Conservation (phyloP, 2,329 filamentous ascomycete species). For the Sphaceloma murrayae region DNA sequence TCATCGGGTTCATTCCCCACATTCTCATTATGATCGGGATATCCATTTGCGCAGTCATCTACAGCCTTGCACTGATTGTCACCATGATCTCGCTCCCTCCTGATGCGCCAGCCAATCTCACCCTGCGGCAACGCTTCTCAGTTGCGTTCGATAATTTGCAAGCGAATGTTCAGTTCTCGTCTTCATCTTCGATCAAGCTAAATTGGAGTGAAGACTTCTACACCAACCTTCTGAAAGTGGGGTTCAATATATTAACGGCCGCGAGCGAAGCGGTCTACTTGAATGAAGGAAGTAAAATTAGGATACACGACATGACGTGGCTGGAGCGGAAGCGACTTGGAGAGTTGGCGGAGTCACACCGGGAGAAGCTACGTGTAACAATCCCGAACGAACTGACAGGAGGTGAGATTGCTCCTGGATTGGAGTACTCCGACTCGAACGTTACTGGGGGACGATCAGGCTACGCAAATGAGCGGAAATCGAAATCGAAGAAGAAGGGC, state of each 20-base stretch:
- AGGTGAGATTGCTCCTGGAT: slow-evolving; percentile 32
- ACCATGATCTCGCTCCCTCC: slow-evolving; percentile 59
- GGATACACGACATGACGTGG: slow-evolving; percentile 72
- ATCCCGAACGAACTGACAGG: slow-evolving; percentile 37
- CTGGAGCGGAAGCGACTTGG: slow-evolving; percentile 76
- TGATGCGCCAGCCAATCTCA: slow-evolving; percentile 36
- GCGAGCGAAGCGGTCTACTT: slow-evolving; percentile 93
- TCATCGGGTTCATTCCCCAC: slow-evolving; percentile 90
- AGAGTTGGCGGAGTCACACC: slow-evolving; percentile 49
- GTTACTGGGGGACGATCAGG: slow-evolving; percentile 35
- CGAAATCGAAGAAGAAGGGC: slow-evolving; percentile 22
- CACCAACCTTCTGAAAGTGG: slow-evolving; percentile 73
- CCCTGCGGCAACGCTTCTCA: slow-evolving; percentile 51
- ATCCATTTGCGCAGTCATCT: slow-evolving; percentile 63
- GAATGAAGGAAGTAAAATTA: slow-evolving; percentile 74
- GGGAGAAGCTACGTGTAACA: slow-evolving; percentile 27
- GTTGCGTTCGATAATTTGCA: slow-evolving; percentile 83
- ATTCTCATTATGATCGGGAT: slow-evolving; percentile 79
- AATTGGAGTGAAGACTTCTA: slow-evolving; percentile 93
- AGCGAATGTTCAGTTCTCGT: slow-evolving; percentile 75
- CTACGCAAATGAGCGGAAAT: slow-evolving; percentile 60
- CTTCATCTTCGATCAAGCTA: slow-evolving; percentile 55
- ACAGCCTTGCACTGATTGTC: slow-evolving; percentile 63
- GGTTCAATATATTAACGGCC: slow-evolving; percentile 81
- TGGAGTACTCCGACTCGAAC: slow-evolving; percentile 30